Evolutionary conservation across 139 green algal genomes (phyloP).

Genomic region (Picochlorum sp.): DNA sequence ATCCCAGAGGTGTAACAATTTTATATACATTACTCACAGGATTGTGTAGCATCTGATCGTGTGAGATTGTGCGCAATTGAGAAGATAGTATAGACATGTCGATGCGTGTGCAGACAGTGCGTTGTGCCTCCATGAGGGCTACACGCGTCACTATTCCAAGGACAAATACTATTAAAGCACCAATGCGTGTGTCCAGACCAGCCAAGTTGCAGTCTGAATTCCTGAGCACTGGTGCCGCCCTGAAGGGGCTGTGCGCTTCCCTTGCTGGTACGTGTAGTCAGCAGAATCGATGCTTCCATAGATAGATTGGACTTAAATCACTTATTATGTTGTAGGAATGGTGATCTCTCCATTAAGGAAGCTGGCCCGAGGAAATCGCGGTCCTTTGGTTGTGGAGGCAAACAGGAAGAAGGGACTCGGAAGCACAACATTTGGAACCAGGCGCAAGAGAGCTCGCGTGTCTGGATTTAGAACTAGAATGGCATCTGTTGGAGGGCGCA

Average conservation of each 20-base stretch:
- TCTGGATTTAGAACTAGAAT: slow-evolving; percentile 66
- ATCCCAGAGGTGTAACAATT: too few relatives aligned
- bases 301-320: not conserved
- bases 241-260: slow-evolving; percentile 25
- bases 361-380: slow-evolving; percentile 17
- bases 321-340: slow-evolving; percentile 11
- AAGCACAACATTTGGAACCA: slow-evolving; percentile 51
- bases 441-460: slow-evolving; percentile 50
- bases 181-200: slow-evolving; percentile 7
- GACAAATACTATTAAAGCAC: slow-evolving; percentile 5
- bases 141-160: slow-evolving; percentile 2
- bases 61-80: too few relatives aligned
- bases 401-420: slow-evolving; percentile 60
- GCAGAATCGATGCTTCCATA: not conserved
- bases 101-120: slow-evolving; percentile 9
- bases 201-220: slow-evolving; percentile 27
- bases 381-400: slow-evolving; percentile 50
- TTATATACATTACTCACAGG: not conserved
- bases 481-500: slow-evolving; percentile 45
- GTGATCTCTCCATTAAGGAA: slow-evolving; percentile 9
- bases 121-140: not conserved
- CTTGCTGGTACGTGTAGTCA: slow-evolving; percentile 22
- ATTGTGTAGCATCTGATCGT: too few relatives aligned
- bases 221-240: slow-evolving; percentile 15
- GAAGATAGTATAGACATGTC: slow-evolving; percentile 1